Percentiles rank a stretch among this genome's conserved stretches.
Conservation (phyloP, 1,284 basidiomycete genomes). For the Mrakiaceae sp. region DNA sequence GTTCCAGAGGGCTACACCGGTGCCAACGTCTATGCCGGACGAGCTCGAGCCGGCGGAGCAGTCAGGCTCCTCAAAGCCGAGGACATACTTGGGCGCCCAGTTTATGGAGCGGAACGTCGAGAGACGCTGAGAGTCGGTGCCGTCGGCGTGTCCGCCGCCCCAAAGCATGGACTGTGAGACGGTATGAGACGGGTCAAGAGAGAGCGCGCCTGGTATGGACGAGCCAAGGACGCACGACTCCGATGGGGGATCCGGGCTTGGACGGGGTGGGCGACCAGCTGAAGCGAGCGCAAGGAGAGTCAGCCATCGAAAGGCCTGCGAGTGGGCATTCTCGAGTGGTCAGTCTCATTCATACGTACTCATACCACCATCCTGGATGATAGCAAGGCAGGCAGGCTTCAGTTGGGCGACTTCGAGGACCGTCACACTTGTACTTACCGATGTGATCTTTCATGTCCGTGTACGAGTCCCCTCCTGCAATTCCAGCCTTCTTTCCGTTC, state of each 20-base stretch:
- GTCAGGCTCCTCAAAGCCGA: constrained; percentile 31
- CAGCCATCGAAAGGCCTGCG: no score
- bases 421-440: no score
- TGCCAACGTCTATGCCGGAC: neutral
- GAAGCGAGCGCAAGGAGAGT: no score
- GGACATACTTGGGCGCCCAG: constrained; percentile 26
- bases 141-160: constrained; percentile 28
- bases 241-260: constrained; percentile 4
- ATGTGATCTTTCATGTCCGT: no score
- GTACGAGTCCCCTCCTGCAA: no score
- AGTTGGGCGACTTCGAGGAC: no score
- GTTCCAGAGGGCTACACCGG: constrained; percentile 29
- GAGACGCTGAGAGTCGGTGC: constrained; percentile 28
- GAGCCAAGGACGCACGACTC: constrained; percentile 14
- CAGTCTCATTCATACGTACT: constrained; percentile 12
- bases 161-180: constrained; percentile 28
- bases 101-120: constrained; percentile 28
- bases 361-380: constrained; percentile 33
- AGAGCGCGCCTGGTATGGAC: no score
- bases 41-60: constrained; percentile 23
- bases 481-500: neutral
- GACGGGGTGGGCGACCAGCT: no score
- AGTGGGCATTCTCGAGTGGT: no score
- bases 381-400: no score
- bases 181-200: no score